These are phyloP conservation scores for Syzygium oleosum DNA, from an alignment of 345 rosid genomes.

Conservation along the genomic window DNA sequence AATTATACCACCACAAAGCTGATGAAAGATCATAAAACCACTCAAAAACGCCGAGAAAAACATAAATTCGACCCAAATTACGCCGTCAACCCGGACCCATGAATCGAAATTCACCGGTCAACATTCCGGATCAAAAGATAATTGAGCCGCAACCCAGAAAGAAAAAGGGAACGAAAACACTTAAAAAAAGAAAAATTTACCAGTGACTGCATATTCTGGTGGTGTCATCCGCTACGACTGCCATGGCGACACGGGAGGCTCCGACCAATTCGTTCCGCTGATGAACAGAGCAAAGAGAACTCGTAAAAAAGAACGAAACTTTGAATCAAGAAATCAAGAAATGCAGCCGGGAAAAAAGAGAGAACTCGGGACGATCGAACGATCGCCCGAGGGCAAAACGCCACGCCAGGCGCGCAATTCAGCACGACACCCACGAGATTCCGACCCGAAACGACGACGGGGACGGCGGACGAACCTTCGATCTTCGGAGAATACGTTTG, in stretches of 20 bases:
- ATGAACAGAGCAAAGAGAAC: not conserved
- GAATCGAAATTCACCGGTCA: not conserved
- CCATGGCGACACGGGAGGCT: slow-evolving; percentile 29
- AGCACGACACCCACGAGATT: not conserved
- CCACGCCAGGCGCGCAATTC: not conserved
- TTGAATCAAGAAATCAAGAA: not conserved
- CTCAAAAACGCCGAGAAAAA: not conserved
- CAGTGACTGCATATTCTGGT: slow-evolving; percentile 76
- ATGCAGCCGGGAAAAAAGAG: not conserved
- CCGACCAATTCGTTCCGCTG: not conserved
- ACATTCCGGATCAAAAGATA: not conserved
- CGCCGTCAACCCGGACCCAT: not conserved
- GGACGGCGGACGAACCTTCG: not conserved
- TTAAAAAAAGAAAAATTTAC: slow-evolving; percentile 16
- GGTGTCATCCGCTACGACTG: slow-evolving; percentile 46
- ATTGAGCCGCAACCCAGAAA: not conserved
- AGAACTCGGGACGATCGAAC: not conserved
- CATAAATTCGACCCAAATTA: not conserved
- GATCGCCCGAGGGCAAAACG: not conserved
- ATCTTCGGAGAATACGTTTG: not conserved
- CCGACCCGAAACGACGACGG: not conserved
- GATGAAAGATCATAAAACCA: not conserved
- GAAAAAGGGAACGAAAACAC: not conserved
- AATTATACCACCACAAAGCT: not conserved
- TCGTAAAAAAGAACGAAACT: not conserved